Evolutionary conservation across 768 basidiomycete species (phyloP).

Genomic region (Mycena sanguinolenta): DNA sequence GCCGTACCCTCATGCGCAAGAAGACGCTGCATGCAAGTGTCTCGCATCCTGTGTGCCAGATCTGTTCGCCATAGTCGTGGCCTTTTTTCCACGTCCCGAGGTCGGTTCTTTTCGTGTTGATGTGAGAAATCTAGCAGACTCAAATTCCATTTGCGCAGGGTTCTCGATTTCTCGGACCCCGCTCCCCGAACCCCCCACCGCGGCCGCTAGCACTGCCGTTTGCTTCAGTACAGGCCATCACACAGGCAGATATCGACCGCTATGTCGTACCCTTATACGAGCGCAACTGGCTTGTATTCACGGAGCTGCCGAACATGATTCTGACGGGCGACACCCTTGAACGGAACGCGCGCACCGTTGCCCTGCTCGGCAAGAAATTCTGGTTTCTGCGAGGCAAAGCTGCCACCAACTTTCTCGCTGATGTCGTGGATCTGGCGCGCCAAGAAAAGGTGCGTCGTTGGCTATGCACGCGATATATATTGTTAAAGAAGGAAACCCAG

Average conservation of each 20-base stretch:
- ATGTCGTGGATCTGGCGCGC: slow-evolving; percentile 15
- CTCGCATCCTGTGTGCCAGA: slow-evolving; percentile 21
- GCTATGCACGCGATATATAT: not conserved
- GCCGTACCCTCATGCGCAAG: slow-evolving; percentile 16
- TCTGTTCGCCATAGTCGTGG: not conserved
- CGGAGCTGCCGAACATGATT: slow-evolving; percentile 27
- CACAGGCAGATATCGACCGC: slow-evolving; percentile 21
- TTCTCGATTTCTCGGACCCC: slow-evolving; percentile 12
- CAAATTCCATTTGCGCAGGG: not conserved
- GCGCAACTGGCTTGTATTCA: slow-evolving; percentile 30
- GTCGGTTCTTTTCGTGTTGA: not conserved
- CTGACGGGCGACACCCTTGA: slow-evolving; percentile 14
- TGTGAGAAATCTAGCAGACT: not conserved
- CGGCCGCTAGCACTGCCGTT: slow-evolving; percentile 7
- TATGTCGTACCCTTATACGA: slow-evolving; percentile 28
- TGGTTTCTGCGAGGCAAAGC: slow-evolving; percentile 10
- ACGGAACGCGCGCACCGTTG: slow-evolving; percentile 7
- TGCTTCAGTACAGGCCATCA: slow-evolving; percentile 23
- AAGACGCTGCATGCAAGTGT: slow-evolving; percentile 30
- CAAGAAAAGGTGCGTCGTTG: slow-evolving; percentile 22
- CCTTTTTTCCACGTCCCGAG: slow-evolving; percentile 3
- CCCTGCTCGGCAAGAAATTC: slow-evolving; percentile 36
- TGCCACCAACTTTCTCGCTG: slow-evolving; percentile 19
- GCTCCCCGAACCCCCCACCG: slow-evolving; percentile 18
- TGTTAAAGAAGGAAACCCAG: slow-evolving; percentile 1